Base-by-base conservation (phyloP, 2,329 filamentous ascomycete species). In the Aspergillus luchuensis region DNA sequence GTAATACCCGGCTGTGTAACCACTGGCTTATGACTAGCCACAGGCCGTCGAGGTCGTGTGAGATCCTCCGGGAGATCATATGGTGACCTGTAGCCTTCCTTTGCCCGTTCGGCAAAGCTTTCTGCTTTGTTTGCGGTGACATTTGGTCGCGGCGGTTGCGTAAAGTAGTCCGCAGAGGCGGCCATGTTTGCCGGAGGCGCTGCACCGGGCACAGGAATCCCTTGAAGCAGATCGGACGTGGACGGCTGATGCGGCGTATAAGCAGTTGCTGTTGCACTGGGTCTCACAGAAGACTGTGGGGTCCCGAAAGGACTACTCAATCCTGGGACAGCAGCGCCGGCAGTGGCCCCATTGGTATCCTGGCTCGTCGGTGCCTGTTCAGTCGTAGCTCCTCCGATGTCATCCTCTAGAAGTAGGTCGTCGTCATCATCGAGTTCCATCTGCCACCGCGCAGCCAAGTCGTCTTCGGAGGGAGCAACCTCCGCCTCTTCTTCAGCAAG, bases 31-130 rank as follows among this genome's bases (percentile, higher is more conserved):
- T 86, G 85, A 69, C 84, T 81, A 69, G 84, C 87, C 5, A 81
- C 75, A 56, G 89, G 82, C 80, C 90, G 89, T 74, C 87, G 82
- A 70, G 89, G 78, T 25, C 76, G 74, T 25, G 82, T 85, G 30
- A 99, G 85, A 57, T 97, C 94, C 77, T 95, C 91, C 4, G 95
- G 95, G 19, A 99, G 82, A 78, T 99, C 96, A 70, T 97, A 99
- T 0, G 95, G 95, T 19, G 94, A 98, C 52, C 89, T 85, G 74
- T 99, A 99, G 7, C 94, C 93, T 58, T 91, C 91, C 77, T 96
- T 98, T 3, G 91, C 81, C 75, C 96, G 96, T 75, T 94, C 90
- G 5, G 86, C 91, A 76, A 97, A 99, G 76, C 94, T 98, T 73
- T 96, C 87, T 1, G 86, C 82, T 76, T 87, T 87, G 60, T 65